Conservation (phyloP, 2,329 filamentous ascomycete genomes). For the Pestalotiopsis sp. region DNA sequence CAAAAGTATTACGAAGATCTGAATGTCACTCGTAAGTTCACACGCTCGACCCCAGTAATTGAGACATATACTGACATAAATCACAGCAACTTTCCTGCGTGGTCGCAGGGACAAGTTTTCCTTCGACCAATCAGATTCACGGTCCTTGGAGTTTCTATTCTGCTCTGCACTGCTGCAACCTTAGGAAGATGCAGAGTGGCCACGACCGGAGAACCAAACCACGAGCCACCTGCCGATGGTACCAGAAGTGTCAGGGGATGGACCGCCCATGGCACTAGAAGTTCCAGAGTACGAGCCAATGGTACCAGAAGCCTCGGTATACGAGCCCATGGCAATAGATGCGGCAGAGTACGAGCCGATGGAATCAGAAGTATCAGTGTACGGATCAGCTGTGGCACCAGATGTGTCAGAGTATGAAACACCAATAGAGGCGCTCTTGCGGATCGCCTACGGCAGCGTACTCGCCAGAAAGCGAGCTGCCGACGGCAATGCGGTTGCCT, state of each 20-base stretch:
- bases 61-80: slow-evolving; percentile 13
- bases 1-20: slow-evolving; percentile 57
- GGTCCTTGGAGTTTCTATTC: slow-evolving; percentile 47
- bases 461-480: too few species aligned
- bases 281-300: not conserved
- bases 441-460: too few species aligned
- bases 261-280: not conserved
- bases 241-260: not conserved
- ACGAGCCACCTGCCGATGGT: not conserved
- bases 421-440: too few species aligned
- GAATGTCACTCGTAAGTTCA: slow-evolving; percentile 58
- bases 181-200: not conserved
- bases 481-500: too few species aligned
- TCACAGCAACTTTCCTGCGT: slow-evolving; percentile 39
- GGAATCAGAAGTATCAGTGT: too few species aligned
- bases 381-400: too few species aligned
- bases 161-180: slow-evolving; percentile 44
- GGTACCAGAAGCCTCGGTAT: not conserved
- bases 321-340: not conserved
- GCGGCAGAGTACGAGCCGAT: too few species aligned
- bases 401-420: too few species aligned
- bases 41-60: not conserved
- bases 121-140: slow-evolving; percentile 51
- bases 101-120: slow-evolving; percentile 52
- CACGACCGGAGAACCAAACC: not conserved